Evolutionary conservation across 2,329 filamentous ascomycete species (phyloP).

Genomic region (Aureobasidium zeae): DNA sequence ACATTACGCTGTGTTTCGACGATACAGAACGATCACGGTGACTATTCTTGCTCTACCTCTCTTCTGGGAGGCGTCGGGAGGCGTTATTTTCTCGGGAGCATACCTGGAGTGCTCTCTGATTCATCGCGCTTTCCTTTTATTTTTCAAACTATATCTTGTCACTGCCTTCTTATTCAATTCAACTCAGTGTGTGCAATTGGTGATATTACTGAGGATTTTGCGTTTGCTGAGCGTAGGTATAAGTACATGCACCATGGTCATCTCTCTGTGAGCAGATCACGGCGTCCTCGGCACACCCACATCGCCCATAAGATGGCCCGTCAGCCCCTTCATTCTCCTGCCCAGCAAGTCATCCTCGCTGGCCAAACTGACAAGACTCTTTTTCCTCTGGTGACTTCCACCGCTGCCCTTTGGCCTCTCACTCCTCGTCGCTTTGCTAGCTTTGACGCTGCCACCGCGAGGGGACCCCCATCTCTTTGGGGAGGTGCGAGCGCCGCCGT

Average conservation of each 20-base stretch:
- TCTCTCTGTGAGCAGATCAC: too few species aligned
- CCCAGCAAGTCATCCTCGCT: slow-evolving; percentile 41
- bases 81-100: too few species aligned
- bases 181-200: too few species aligned
- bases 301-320: slow-evolving; percentile 29
- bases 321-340: slow-evolving; percentile 40
- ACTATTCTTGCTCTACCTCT: neutral
- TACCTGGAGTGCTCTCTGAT: too few species aligned
- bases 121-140: too few species aligned
- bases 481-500: slow-evolving; percentile 19
- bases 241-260: too few species aligned
- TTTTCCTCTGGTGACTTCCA: slow-evolving; percentile 28
- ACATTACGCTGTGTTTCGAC: neutral
- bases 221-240: too few species aligned
- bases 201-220: too few species aligned
- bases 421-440: slow-evolving; percentile 17
- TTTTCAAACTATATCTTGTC: too few species aligned
- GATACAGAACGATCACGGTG: neutral
- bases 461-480: slow-evolving; percentile 11
- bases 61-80: too few species aligned
- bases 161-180: too few species aligned
- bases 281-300: slow-evolving; percentile 10
- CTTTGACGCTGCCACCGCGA: slow-evolving; percentile 15
- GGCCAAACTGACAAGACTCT: slow-evolving; percentile 37
- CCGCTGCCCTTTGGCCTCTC: slow-evolving; percentile 23